A percentile compares a stretch with the other conserved stretches of the same genome.
Conservation (phyloP, 75 land plant genomes). For the Ceratopteris richardii region DNA sequence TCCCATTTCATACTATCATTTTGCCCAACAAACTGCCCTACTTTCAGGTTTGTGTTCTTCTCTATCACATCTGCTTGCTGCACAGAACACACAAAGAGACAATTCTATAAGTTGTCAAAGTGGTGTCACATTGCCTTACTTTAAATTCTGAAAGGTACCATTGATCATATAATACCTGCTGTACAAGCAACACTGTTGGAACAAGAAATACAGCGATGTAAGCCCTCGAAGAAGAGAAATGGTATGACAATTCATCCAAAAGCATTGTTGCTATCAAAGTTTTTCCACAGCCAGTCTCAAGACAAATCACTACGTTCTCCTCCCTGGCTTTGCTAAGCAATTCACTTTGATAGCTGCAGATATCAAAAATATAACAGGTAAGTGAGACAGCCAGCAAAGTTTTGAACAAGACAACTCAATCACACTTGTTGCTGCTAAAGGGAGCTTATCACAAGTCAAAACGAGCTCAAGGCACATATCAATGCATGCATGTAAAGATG, state of each 20-base stretch:
- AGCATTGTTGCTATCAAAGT: conserved; percentile 74
- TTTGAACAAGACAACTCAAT: too few species aligned
- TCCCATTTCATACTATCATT: conserved; percentile 75
- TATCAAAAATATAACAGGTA: too few species aligned
- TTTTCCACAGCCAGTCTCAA: conserved; percentile 88
- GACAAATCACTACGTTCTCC: conserved; percentile 56
- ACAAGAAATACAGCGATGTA: conserved; percentile 31
- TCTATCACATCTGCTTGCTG: conserved; percentile 68
- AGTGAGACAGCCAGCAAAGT: too few species aligned
- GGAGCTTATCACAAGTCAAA: too few species aligned
- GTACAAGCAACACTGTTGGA: conserved; percentile 30
- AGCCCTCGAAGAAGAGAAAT: conserved; percentile 1
- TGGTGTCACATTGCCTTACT: too few species aligned
- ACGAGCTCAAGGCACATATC: too few species aligned
- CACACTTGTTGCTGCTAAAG: too few species aligned
- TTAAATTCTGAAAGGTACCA: not conserved
- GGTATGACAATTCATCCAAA: conserved; percentile 14
- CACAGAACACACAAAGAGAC: too few species aligned
- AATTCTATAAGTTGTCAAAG: too few species aligned
- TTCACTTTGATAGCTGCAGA: conserved; percentile 68
- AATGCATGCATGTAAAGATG: too few species aligned
- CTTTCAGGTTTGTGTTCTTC: conserved; percentile 52
- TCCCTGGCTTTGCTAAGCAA: conserved; percentile 52
- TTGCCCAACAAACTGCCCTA: conserved; percentile 66
- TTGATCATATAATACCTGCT: conserved; percentile 51